A percentile compares a stretch with the other conserved stretches of the same genome.
These are phyloP conservation scores for Penicillium tannophilum DNA, from an alignment of 495 filamentous ascomycete genomes.

Conservation along the genomic window DNA sequence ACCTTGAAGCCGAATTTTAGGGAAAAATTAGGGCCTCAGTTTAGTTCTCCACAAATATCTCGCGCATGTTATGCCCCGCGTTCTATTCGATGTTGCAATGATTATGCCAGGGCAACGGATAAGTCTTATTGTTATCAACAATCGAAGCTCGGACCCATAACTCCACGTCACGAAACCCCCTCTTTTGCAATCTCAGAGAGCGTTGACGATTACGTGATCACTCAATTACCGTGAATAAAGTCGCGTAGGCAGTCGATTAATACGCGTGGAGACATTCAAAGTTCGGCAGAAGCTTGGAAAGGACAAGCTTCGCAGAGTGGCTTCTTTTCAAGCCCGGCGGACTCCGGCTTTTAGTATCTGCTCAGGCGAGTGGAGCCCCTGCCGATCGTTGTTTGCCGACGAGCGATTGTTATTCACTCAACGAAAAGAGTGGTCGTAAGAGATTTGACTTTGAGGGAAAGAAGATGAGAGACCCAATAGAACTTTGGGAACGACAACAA, in stretches of 20 bases:
- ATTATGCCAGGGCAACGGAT: not conserved
- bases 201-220: not conserved
- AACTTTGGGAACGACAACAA: not conserved
- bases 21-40: not conserved
- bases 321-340: slow-evolving; percentile 11
- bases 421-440: not conserved
- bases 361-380: slow-evolving; percentile 7
- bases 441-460: not conserved
- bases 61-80: too few relatives aligned
- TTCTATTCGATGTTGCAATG: too few relatives aligned
- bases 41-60: not conserved
- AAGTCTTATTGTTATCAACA: not conserved
- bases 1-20: too few relatives aligned
- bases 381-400: slow-evolving; percentile 13
- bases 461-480: not conserved
- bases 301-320: slow-evolving; percentile 19
- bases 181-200: not conserved
- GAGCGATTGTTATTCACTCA: not conserved
- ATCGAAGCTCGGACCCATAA: not conserved
- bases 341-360: slow-evolving; percentile 13
- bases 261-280: slow-evolving; percentile 1
- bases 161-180: not conserved
- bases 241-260: not conserved
- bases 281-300: slow-evolving; percentile 18
- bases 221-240: not conserved